Percentiles rank a stretch among this genome's conserved stretches.
Evolutionary conservation across 1,284 basidiomycete genomes (phyloP).

Genomic region (Heterobasidion parviporum): DNA sequence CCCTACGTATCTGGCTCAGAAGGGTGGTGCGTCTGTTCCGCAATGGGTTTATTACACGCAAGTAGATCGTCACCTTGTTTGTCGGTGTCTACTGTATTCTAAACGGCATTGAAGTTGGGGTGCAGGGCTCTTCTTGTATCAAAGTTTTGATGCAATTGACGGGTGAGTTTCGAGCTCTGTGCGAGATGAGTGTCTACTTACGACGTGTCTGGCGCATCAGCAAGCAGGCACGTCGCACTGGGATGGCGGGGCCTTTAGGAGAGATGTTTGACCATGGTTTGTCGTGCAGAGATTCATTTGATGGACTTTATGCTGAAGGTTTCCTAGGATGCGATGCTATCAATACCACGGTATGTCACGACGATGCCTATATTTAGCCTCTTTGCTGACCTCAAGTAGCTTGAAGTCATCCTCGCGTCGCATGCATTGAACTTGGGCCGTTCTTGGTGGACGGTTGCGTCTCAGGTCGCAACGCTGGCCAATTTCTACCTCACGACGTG

Average conservation of each 20-base stretch:
- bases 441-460: slow-evolving; percentile 94
- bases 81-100: background rate
- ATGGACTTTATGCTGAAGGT: background rate
- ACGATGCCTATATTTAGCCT: background rate
- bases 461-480: slow-evolving; percentile 79
- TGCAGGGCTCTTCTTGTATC: slow-evolving; percentile 86
- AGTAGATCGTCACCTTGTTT: slow-evolving; percentile 19
- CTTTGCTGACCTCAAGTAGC: slow-evolving; percentile 30
- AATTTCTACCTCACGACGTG: slow-evolving; percentile 97
- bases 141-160: slow-evolving; percentile 85
- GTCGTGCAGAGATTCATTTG: slow-evolving; percentile 13
- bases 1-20: slow-evolving; percentile 62
- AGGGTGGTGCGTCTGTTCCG: slow-evolving; percentile 57
- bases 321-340: slow-evolving; percentile 76
- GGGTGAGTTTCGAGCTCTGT: slow-evolving; percentile 40
- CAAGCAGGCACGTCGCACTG: slow-evolving; percentile 91
- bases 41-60: slow-evolving; percentile 84
- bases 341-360: slow-evolving; percentile 75
- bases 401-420: slow-evolving; percentile 78
- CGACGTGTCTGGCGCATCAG: slow-evolving; percentile 30
- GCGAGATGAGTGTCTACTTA: background rate
- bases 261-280: slow-evolving; percentile 95
- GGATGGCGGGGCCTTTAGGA: slow-evolving; percentile 93
- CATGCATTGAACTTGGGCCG: slow-evolving; percentile 86
- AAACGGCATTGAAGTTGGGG: slow-evolving; percentile 57